Percentiles rank a stretch among this genome's conserved stretches.
Conservation (phyloP, 768 basidiomycete species). For the Nevesoporus exiguus region DNA sequence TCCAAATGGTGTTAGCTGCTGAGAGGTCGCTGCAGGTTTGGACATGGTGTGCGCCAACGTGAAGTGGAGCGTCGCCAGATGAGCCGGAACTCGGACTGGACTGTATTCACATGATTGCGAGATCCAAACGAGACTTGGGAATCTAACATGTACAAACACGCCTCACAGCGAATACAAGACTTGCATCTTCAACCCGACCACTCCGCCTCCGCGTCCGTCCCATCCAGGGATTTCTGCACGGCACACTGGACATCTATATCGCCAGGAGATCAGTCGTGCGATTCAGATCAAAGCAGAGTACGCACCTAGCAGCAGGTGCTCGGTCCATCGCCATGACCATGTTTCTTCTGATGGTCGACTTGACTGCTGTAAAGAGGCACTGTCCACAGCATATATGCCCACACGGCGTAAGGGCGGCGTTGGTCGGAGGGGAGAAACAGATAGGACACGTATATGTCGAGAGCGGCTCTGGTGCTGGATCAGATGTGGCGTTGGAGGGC, state of each 20-base stretch:
- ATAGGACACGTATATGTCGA: conserved; percentile 75
- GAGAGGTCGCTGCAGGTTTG: conserved; percentile 52
- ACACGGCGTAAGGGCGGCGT: conserved; percentile 76
- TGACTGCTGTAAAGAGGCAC: conserved; percentile 72
- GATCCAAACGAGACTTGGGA: conserved; percentile 9
- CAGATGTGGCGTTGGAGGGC: background rate
- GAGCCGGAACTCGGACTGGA: background rate
- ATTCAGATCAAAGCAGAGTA: background rate
- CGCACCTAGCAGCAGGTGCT: conserved; percentile 40
- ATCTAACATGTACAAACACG: conserved; percentile 23
- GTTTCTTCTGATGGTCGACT: conserved; percentile 54
- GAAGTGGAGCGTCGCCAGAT: background rate
- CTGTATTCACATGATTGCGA: conserved; percentile 3
- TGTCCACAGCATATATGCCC: conserved; percentile 77
- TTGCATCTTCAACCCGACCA: conserved; percentile 54
- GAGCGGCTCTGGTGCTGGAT: conserved; percentile 33
- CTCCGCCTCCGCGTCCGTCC: conserved; percentile 69
- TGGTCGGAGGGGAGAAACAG: conserved; percentile 71
- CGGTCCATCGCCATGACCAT: conserved; percentile 31
- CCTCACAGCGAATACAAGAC: conserved; percentile 26
- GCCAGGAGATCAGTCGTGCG: background rate
- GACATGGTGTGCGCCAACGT: conserved; percentile 28
- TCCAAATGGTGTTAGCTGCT: conserved; percentile 78
- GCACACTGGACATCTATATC: conserved; percentile 62
- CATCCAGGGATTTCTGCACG: conserved; percentile 62